Conservation (phyloP, 1,284 basidiomycete species). For the Sparassis latifolia region DNA sequence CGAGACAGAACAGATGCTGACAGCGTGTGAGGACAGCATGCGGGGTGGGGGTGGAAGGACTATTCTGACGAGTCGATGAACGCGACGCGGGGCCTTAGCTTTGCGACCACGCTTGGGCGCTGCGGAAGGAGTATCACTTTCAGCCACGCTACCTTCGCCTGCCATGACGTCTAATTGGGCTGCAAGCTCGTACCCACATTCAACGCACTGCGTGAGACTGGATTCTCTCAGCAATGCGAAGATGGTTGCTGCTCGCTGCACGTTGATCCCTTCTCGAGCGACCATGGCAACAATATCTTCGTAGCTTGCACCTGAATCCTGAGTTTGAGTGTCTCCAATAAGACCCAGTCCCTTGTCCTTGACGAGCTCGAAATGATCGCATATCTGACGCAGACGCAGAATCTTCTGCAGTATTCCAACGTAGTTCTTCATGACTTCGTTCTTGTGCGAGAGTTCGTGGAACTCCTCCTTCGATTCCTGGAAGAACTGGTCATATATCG, state of each 20-base stretch:
- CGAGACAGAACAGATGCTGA: slow-evolving; percentile 85
- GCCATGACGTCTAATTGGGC: slow-evolving; percentile 40
- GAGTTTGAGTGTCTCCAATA: slow-evolving; percentile 31
- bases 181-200: slow-evolving; percentile 79
- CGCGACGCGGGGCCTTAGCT: slow-evolving; percentile 51
- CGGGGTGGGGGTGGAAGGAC: slow-evolving; percentile 50
- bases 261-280: slow-evolving; percentile 74
- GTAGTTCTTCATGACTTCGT: slow-evolving; percentile 96
- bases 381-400: slow-evolving; percentile 91
- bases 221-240: slow-evolving; percentile 81
- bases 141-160: slow-evolving; percentile 40
- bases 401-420: slow-evolving; percentile 97
- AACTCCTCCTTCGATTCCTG: slow-evolving; percentile 88
- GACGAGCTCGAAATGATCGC: slow-evolving; percentile 92
- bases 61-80: slow-evolving; percentile 62
- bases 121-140: slow-evolving; percentile 43
- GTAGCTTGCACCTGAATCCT: slow-evolving; percentile 42
- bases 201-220: slow-evolving; percentile 81
- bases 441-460: slow-evolving; percentile 77
- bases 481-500: slow-evolving; percentile 86
- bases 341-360: slow-evolving; percentile 57
- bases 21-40: slow-evolving; percentile 75
- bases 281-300: slow-evolving; percentile 77
- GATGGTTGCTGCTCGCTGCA: slow-evolving; percentile 69
- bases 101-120: slow-evolving; percentile 59